Conservation (phyloP, 2,329 filamentous ascomycete genomes). For the Mollisiaceae sp. region DNA sequence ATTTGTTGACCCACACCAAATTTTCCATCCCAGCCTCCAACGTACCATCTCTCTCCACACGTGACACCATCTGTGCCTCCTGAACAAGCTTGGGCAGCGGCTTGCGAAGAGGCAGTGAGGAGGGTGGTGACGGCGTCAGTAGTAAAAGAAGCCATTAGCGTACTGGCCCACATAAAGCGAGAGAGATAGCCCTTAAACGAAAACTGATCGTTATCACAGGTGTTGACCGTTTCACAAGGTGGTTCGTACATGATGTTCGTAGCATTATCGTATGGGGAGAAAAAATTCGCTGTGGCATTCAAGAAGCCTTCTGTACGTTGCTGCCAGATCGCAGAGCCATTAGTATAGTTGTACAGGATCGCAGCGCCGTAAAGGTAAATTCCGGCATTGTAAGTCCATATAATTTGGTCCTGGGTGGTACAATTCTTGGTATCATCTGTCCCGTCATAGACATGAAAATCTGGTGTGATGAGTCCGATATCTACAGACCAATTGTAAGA, state of each 20-base stretch:
- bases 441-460: conserved; percentile 66
- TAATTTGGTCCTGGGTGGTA: conserved; percentile 54
- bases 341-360: conserved; percentile 65
- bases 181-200: conserved; percentile 72
- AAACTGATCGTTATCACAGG: conserved; percentile 67
- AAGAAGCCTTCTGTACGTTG: conserved; percentile 58
- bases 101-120: conserved; percentile 57
- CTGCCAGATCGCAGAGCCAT: conserved; percentile 57
- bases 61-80: conserved; percentile 57
- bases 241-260: conserved; percentile 68
- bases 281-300: conserved; percentile 56
- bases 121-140: conserved; percentile 51
- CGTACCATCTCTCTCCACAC: conserved; percentile 67
- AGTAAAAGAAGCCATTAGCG: conserved; percentile 61
- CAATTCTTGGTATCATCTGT: conserved; percentile 59
- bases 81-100: conserved; percentile 61
- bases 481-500: conserved; percentile 68
- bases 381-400: conserved; percentile 70
- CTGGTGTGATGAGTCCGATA: conserved; percentile 60
- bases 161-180: conserved; percentile 66
- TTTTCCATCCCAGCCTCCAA: conserved; percentile 58
- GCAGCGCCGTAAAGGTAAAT: conserved; percentile 70
- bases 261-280: conserved; percentile 55
- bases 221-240: conserved; percentile 63
- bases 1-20: conserved; percentile 67